Evolutionary conservation across 164 flowering plant species (phyloP).

Genomic region (Stephania yunnanensis): DNA sequence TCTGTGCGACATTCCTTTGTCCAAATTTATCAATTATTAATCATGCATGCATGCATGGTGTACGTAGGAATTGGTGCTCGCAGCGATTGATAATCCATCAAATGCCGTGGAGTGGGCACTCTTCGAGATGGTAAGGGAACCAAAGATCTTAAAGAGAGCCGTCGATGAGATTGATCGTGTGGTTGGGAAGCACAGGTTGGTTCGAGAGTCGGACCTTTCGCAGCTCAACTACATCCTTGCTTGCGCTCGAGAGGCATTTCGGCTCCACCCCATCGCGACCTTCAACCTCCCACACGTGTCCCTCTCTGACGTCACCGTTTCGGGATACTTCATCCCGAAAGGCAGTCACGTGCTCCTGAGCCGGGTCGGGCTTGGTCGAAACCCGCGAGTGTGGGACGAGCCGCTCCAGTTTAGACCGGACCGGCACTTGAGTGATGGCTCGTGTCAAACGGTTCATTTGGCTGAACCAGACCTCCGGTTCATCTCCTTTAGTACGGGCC

Average conservation of each 20-base stretch:
- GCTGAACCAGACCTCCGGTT: slow-evolving; percentile 28
- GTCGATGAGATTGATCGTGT: slow-evolving; percentile 16
- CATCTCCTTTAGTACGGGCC: slow-evolving; percentile 35
- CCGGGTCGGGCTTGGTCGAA: slow-evolving; percentile 20
- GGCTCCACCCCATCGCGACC: not conserved
- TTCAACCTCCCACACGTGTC: slow-evolving; percentile 21
- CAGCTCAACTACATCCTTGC: slow-evolving; percentile 2
- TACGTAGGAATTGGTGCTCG: slow-evolving; percentile 27
- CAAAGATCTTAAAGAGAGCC: slow-evolving; percentile 22
- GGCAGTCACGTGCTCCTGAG: slow-evolving; percentile 25
- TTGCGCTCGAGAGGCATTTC: not conserved
- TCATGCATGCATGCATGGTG: no score
- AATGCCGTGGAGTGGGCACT: slow-evolving; percentile 29
- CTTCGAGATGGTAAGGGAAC: slow-evolving; percentile 32
- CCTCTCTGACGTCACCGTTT: slow-evolving; percentile 16
- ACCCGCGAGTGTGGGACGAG: slow-evolving; percentile 29
- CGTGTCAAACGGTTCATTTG: slow-evolving; percentile 10
- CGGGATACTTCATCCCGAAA: slow-evolving; percentile 30
- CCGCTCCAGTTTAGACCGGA: slow-evolving; percentile 39
- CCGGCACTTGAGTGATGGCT: slow-evolving; percentile 24
- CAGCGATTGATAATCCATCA: slow-evolving; percentile 31
- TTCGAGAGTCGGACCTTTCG: not conserved
- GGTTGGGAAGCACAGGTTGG: slow-evolving; percentile 1
- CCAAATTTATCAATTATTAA: no score
- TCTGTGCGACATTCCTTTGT: no score